These are phyloP conservation scores for Sugiyamaella lignohabitans DNA, from an alignment of 805 yeast genomes.

Conservation along the genomic window DNA sequence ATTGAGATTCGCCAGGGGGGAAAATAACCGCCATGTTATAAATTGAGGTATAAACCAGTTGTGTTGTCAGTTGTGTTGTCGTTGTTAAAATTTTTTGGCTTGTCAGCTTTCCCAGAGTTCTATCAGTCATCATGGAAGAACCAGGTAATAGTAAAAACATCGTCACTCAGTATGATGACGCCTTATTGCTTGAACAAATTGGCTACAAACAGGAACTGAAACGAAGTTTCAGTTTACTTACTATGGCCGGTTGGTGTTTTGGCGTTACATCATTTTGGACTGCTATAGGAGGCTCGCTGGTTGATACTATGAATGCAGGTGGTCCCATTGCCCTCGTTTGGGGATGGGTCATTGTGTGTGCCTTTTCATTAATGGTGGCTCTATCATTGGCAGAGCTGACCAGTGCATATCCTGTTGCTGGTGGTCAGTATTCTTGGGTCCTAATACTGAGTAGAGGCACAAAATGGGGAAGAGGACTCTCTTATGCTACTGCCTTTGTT, in stretches of 20 bases:
- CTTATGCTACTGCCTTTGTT: constrained; percentile 21
- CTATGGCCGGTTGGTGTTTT: constrained; percentile 46
- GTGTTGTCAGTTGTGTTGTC: too few species aligned
- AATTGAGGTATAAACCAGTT: too few species aligned
- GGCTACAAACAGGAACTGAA: constrained; percentile 61
- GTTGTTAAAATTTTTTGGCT: too few species aligned
- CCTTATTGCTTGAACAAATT: constrained; percentile 26
- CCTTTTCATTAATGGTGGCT: constrained; percentile 52
- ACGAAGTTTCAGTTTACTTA: constrained; percentile 51
- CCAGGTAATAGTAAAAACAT: not conserved
- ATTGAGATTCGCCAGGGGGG: too few species aligned
- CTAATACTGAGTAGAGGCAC: constrained; percentile 29
- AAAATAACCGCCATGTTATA: too few species aligned
- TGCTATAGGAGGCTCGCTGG: constrained; percentile 57
- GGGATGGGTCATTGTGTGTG: constrained; percentile 49
- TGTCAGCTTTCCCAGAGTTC: too few species aligned
- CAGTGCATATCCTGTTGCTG: constrained; percentile 58
- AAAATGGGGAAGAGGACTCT: constrained; percentile 15
- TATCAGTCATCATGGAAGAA: constrained; percentile 2
- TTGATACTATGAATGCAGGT: constrained; percentile 52
- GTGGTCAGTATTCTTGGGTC: constrained; percentile 67
- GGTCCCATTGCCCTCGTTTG: constrained; percentile 61
- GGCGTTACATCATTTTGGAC: constrained; percentile 60
- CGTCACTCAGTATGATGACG: constrained; percentile 8
- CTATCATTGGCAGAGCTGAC: constrained; percentile 60